These are phyloP conservation scores for Ganoderma boninense DNA, from an alignment of 1,284 basidiomycete genomes.

Conservation along the genomic window DNA sequence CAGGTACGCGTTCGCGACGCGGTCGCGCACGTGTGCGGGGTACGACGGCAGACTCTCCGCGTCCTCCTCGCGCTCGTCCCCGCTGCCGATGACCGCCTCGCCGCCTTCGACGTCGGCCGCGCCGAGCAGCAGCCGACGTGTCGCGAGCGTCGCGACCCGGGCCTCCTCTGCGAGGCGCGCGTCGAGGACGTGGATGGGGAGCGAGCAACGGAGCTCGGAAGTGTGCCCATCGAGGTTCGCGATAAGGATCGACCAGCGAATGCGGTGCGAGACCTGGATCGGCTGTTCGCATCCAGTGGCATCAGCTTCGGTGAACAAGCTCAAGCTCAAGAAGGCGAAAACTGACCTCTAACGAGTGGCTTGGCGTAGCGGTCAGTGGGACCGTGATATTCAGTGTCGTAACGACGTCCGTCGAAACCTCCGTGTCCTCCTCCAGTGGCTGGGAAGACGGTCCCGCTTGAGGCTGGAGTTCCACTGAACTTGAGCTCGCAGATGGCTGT, in stretches of 20 bases:
- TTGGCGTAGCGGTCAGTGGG: slow-evolving; percentile 62
- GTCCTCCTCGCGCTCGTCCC: slow-evolving; percentile 17
- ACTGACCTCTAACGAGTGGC: slow-evolving; percentile 64
- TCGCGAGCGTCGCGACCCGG: slow-evolving; percentile 70
- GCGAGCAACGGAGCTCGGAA: slow-evolving; percentile 90
- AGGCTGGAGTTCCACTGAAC: slow-evolving; percentile 21
- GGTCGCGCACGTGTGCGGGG: slow-evolving; percentile 86
- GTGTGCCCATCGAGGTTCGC: slow-evolving; percentile 89
- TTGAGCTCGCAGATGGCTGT: slow-evolving; percentile 16
- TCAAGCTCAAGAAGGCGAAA: background rate
- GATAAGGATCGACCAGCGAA: slow-evolving; percentile 81
- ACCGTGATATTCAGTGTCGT: slow-evolving; percentile 56
- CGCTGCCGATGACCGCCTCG: slow-evolving; percentile 39
- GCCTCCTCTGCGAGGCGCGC: slow-evolving; percentile 78
- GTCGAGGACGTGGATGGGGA: slow-evolving; percentile 88
- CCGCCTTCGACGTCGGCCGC: slow-evolving; percentile 20
- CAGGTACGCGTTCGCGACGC: slow-evolving; percentile 83
- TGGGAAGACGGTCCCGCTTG: slow-evolving; percentile 15
- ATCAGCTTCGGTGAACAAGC: slow-evolving; percentile 8
- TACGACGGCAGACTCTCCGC: slow-evolving; percentile 75
- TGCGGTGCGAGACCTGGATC: slow-evolving; percentile 75
- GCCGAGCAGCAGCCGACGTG: slow-evolving; percentile 66
- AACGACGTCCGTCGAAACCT: slow-evolving; percentile 52
- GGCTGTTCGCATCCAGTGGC: slow-evolving; percentile 49
- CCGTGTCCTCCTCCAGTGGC: slow-evolving; percentile 29